Evolutionary conservation across 2,329 filamentous ascomycete genomes (phyloP).

Genomic region (Endoconidiophora laricicola): DNA sequence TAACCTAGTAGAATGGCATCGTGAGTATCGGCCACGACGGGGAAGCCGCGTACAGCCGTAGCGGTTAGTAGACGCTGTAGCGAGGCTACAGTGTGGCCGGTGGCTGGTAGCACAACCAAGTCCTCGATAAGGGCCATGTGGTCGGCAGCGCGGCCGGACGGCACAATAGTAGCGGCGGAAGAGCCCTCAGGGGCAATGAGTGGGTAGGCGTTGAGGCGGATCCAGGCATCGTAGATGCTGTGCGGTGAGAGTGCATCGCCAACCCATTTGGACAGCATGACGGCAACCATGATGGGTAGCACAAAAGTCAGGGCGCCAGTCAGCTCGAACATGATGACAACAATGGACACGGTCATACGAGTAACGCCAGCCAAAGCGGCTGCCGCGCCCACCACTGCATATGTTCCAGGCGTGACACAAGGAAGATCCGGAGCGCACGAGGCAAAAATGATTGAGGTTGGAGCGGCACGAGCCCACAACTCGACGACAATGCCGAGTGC

Average conservation of each 20-base stretch:
- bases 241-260: conserved; percentile 85
- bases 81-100: conserved; percentile 69
- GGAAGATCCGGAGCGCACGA: conserved; percentile 71
- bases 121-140: conserved; percentile 91
- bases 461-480: conserved; percentile 67
- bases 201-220: conserved; percentile 86
- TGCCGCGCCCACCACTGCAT: conserved; percentile 89
- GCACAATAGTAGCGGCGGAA: conserved; percentile 47
- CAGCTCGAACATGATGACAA: conserved; percentile 98
- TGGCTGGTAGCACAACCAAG: conserved; percentile 70
- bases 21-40: conserved; percentile 63
- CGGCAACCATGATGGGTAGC: conserved; percentile 94
- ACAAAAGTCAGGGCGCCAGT: conserved; percentile 93
- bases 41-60: conserved; percentile 78
- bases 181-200: conserved; percentile 80
- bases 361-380: conserved; percentile 89
- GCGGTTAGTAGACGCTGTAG: conserved; percentile 54
- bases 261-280: conserved; percentile 97
- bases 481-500: conserved; percentile 80
- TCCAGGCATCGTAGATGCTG: conserved; percentile 97
- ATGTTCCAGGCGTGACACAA: conserved; percentile 87
- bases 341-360: conserved; percentile 92
- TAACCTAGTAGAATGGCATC: conserved; percentile 76
- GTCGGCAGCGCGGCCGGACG: conserved; percentile 70
- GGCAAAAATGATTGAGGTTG: conserved; percentile 58